A percentile compares a stretch with the other conserved stretches of the same genome.
phyloP scores from a whole-genome alignment of 495 filamentous ascomycete genomes.

The Talaromyces proteolyticus region DNA sequence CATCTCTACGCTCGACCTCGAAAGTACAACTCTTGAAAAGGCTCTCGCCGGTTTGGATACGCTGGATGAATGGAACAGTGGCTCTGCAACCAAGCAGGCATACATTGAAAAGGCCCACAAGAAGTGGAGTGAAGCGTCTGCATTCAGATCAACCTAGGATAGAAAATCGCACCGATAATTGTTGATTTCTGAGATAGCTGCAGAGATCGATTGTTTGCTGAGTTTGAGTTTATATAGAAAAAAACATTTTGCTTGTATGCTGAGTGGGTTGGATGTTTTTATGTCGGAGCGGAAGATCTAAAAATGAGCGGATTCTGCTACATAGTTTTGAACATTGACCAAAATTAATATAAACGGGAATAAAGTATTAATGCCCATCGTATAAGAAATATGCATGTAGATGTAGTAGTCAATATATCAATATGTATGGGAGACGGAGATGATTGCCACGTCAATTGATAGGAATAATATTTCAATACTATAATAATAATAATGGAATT shows the following conservation, averaged over 20 bases:
- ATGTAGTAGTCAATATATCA: too few species aligned
- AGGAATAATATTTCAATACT: too few species aligned
- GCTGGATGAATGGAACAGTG: slow-evolving; percentile 54
- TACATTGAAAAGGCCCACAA: slow-evolving; percentile 59
- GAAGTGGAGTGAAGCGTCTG: slow-evolving; percentile 67
- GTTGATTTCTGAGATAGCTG: not conserved
- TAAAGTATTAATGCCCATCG: too few species aligned
- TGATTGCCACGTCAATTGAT: too few species aligned
- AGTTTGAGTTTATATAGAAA: not conserved
- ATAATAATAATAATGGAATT: too few species aligned
- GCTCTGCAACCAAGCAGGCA: slow-evolving; percentile 38
- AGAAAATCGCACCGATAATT: not conserved
- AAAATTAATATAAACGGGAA: too few species aligned
- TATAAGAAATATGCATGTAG: too few species aligned
- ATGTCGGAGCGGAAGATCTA: too few species aligned
- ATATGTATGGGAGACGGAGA: too few species aligned
- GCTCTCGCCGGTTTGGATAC: slow-evolving; percentile 54
- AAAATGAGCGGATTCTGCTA: too few species aligned
- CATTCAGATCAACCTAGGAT: slow-evolving; percentile 32
- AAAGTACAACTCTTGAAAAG: slow-evolving; percentile 51
- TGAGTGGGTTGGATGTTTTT: too few species aligned
- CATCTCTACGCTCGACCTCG: slow-evolving; percentile 46
- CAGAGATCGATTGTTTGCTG: not conserved
- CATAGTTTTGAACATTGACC: too few species aligned
- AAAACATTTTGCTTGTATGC: not conserved